Percentiles rank a stretch among this genome's conserved stretches.
Evolutionary conservation across 345 rosid genomes (phyloP).

Genomic region (Kandelia obovata): DNA sequence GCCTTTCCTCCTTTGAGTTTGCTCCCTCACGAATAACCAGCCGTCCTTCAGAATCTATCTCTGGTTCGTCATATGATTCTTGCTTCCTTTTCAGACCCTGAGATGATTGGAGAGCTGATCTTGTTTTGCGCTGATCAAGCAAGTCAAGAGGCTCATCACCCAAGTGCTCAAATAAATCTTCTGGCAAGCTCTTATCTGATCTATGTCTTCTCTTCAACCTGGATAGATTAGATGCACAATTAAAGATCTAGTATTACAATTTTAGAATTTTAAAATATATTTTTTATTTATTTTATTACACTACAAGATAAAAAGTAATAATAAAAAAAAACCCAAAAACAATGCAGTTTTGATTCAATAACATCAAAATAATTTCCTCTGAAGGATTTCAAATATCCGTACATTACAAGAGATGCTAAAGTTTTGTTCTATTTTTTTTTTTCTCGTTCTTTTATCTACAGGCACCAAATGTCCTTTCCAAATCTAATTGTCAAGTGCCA

Average conservation of each 20-base stretch:
- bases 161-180: constrained; percentile 58
- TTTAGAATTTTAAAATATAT: no score
- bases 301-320: no score
- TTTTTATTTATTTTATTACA: no score
- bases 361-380: no score
- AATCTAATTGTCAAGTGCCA: no score
- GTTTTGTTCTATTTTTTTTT: no score
- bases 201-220: constrained; percentile 54
- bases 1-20: constrained; percentile 40
- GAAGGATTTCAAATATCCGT: no score
- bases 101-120: constrained; percentile 69
- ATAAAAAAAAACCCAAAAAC: no score
- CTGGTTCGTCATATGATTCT: constrained; percentile 78
- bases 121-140: constrained; percentile 69
- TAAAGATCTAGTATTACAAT: not conserved
- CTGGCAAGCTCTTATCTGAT: constrained; percentile 64
- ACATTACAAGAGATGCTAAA: no score
- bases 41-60: constrained; percentile 80
- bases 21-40: constrained; percentile 57
- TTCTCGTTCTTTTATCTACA: no score
- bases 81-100: constrained; percentile 48
- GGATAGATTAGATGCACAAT: not conserved
- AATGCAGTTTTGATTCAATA: no score
- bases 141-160: constrained; percentile 94
- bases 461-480: no score